Evolutionary conservation across 768 basidiomycete species (phyloP).

Genomic region (Clavaria fumosa): DNA sequence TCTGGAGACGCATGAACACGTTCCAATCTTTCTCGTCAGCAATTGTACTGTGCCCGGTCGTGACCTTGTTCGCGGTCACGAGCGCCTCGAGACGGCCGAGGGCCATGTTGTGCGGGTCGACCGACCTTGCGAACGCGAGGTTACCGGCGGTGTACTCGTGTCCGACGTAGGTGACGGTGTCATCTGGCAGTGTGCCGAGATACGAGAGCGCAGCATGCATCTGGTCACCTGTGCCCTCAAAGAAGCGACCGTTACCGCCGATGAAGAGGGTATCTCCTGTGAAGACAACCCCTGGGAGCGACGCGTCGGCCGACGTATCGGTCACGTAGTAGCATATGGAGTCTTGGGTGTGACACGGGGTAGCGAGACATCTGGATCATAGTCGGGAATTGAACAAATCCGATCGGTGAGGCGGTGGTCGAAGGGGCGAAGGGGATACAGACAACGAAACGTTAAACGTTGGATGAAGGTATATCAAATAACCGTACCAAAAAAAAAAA

Average conservation of each 20-base stretch:
- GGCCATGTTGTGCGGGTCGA: constrained; percentile 46
- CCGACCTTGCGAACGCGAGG: constrained; percentile 49
- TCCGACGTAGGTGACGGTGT: constrained; percentile 74
- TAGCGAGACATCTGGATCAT: constrained; percentile 53
- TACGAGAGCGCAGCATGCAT: constrained; percentile 69
- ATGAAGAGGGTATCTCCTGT: constrained; percentile 91
- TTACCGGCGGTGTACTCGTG: constrained; percentile 83
- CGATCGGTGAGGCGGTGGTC: no score
- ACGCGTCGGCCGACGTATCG: constrained; percentile 25
- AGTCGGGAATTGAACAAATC: constrained; percentile 5
- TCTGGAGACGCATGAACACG: constrained; percentile 76
- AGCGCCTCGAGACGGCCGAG: constrained; percentile 44
- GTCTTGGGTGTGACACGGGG: constrained; percentile 92
- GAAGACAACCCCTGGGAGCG: constrained; percentile 65
- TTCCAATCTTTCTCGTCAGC: constrained; percentile 93
- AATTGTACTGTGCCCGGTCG: constrained; percentile 76
- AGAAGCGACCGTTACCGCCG: constrained; percentile 87
- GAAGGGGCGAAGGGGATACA: no score
- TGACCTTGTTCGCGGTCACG: constrained; percentile 41
- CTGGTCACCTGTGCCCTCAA: constrained; percentile 66
- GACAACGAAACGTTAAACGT: no score
- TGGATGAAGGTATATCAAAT: no score
- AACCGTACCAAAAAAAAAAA: no score
- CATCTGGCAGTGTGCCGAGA: constrained; percentile 58
- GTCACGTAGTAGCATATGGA: constrained; percentile 86